These are phyloP conservation scores for Bromus sterilis DNA, from an alignment of 176 grass and related monocot genomes.

Conservation along the genomic window DNA sequence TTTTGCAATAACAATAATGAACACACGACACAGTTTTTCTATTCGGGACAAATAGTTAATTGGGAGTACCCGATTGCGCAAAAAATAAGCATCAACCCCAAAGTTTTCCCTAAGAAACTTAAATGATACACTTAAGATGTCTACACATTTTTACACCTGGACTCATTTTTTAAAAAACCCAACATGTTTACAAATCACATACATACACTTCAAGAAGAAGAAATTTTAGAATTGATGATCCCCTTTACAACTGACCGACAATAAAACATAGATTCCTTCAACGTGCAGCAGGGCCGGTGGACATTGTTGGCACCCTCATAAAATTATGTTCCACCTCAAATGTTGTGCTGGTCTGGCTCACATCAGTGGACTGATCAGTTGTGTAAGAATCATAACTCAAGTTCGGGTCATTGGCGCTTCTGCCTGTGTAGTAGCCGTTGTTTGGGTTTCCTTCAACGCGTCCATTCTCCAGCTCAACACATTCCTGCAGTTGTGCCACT, in stretches of 20 bases:
- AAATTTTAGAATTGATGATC: background rate
- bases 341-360: slow-evolving; percentile 2
- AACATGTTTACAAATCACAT: background rate
- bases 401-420: background rate
- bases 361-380: background rate
- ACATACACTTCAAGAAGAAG: background rate
- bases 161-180: background rate
- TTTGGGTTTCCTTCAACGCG: background rate
- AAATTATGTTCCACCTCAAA: slow-evolving; percentile 36
- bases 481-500: slow-evolving; percentile 40
- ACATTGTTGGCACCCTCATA: slow-evolving; percentile 23
- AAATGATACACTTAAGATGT: background rate
- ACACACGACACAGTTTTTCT: too few relatives aligned
- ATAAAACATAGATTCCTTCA: background rate
- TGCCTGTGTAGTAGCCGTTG: background rate
- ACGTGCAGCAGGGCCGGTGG: slow-evolving; percentile 18
- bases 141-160: background rate
- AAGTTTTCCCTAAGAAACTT: background rate
- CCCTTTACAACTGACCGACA: background rate
- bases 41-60: background rate
- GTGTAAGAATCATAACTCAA: background rate
- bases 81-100: background rate
- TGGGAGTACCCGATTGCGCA: background rate
- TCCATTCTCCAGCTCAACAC: slow-evolving; percentile 32
- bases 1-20: too few relatives aligned